Base-by-base conservation (phyloP, 371 early-diverging fungal genomes). In the Mortierella sp. region DNA sequence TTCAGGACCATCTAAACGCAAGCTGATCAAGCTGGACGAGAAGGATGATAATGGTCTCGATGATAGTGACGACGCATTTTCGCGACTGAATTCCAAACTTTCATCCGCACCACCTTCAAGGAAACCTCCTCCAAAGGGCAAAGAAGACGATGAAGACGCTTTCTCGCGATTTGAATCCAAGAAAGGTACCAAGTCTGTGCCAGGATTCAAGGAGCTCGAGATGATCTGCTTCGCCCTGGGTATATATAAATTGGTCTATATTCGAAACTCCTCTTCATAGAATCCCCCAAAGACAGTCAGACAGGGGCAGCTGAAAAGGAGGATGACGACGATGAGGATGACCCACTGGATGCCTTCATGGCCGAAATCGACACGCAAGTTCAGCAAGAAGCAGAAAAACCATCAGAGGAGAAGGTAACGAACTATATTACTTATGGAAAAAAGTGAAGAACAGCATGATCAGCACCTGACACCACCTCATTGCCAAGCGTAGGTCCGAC, bases 311-410 rank as follows among this genome's bases (percentile, higher is more conserved):
- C 12, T 8, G 14, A 47, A 11, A 46, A 15, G 26, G 72, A 48
- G 0, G 82, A 78, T 6, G 83, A 83, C 0, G 85, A 83, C 2
- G 90, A 89, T 0, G 93, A 90, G 4, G 90, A 89, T 12, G 95
- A 95, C 82, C 93, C 93, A 12, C 79, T 95, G 51, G 96, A 95
- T 55, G 94, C 95, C 1, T 95, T 95, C 75, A 95, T 95, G 96
- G 89, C 92, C 3, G 89, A 84, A 30, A 92, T 94, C 56, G 84
- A 82, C 57, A 81, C 86, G 28, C 83, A 89, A 54, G 90, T 86
- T 6, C 81, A 84, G 34, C 72, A 80, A 32, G 76, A 84, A 50
- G 84, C 80, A 47, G 55, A 72, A 48, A 83, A 82, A 58, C 81
- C 80, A 23, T 66, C 67, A 17, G 61, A 84, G 80, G 82, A 83